These are phyloP conservation scores for Pezicula radicicola DNA, from an alignment of 2,329 filamentous ascomycete species.

Conservation along the genomic window DNA sequence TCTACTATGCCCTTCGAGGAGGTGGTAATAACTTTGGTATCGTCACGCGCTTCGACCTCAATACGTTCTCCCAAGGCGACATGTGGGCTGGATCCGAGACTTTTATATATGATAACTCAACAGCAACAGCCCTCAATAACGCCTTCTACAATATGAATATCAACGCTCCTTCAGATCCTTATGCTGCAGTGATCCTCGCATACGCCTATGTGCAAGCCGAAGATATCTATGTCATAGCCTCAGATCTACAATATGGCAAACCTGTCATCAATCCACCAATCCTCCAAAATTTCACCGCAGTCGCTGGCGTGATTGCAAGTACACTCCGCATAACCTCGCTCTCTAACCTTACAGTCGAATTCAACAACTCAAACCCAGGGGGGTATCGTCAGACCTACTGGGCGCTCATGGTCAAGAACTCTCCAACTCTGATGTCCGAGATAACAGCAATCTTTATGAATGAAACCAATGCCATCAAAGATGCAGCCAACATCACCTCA, in stretches of 20 bases:
- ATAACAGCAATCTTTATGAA: constrained; percentile 17
- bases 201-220: constrained; percentile 3
- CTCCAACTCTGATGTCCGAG: constrained; percentile 9
- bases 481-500: constrained; percentile 8
- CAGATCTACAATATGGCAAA: constrained; percentile 1
- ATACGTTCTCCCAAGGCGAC: constrained; percentile 8
- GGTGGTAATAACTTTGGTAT: constrained; percentile 55
- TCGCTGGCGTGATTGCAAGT: constrained; percentile 9
- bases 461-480: constrained; percentile 12
- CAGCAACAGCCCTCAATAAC: constrained; percentile 13
- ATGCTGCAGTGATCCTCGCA: constrained; percentile 6
- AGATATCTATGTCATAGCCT: background rate
- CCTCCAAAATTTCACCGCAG: constrained; percentile 13
- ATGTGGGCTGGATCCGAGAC: constrained; percentile 5
- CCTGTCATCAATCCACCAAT: constrained; percentile 6
- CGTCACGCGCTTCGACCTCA: constrained; percentile 38
- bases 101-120: background rate
- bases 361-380: constrained; percentile 17
- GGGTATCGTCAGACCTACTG: constrained; percentile 15
- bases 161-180: constrained; percentile 7
- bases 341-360: constrained; percentile 13
- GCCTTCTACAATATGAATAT: constrained; percentile 4
- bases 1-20: constrained; percentile 51
- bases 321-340: constrained; percentile 15
- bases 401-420: constrained; percentile 6